phyloP scores from a whole-genome alignment of 768 basidiomycete genomes.

The Clitopilus hobsonii region DNA sequence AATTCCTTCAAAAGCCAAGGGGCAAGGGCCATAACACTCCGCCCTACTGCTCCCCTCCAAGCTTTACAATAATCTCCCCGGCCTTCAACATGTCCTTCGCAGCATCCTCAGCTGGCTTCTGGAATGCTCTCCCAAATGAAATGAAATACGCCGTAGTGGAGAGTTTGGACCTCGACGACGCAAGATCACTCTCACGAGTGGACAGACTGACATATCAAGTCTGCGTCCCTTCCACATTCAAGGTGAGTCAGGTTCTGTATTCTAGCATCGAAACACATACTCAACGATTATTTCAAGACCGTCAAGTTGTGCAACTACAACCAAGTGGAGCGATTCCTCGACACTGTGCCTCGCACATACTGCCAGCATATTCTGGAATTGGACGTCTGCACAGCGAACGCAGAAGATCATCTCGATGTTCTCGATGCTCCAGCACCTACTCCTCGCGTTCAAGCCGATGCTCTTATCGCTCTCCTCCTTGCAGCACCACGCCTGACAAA shows the following conservation, averaged over 20 bases:
- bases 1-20: slow-evolving; percentile 6
- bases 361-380: slow-evolving; percentile 49
- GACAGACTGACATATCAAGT: slow-evolving; percentile 46
- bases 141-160: slow-evolving; percentile 58
- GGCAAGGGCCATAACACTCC: not conserved
- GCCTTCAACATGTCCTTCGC: slow-evolving; percentile 14
- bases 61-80: slow-evolving; percentile 6
- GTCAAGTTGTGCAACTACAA: slow-evolving; percentile 43
- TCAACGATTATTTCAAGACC: slow-evolving; percentile 27
- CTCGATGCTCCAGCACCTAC: slow-evolving; percentile 12
- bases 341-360: slow-evolving; percentile 53
- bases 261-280: not conserved
- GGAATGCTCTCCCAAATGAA: slow-evolving; percentile 61
- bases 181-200: slow-evolving; percentile 43
- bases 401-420: not conserved
- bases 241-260: slow-evolving; percentile 29
- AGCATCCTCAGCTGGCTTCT: slow-evolving; percentile 25
- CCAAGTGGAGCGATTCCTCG: slow-evolving; percentile 47
- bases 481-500: slow-evolving; percentile 42
- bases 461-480: slow-evolving; percentile 45
- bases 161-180: slow-evolving; percentile 37
- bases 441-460: slow-evolving; percentile 33
- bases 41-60: slow-evolving; percentile 5
- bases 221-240: slow-evolving; percentile 57
- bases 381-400: slow-evolving; percentile 33